A percentile compares a stretch with the other conserved stretches of the same genome.
These are phyloP conservation scores for Malus hybrid DNA, from an alignment of 331 rosid genomes.

Conservation along the genomic window DNA sequence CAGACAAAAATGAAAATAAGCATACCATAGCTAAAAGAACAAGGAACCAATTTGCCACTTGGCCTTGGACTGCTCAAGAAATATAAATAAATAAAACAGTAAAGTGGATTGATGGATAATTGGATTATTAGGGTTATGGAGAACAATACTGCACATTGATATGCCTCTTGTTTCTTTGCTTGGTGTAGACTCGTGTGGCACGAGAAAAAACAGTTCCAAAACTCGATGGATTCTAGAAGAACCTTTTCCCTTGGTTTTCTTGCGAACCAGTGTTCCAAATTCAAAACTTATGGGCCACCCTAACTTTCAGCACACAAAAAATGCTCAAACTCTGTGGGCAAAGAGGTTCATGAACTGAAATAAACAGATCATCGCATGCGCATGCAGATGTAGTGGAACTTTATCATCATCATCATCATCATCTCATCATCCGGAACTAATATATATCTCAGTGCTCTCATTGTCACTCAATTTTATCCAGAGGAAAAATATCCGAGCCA, in stretches of 20 bases:
- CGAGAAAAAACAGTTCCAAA: neutral
- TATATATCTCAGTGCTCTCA: neutral
- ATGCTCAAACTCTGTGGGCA: conserved; percentile 3
- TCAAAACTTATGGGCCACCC: conserved; percentile 4
- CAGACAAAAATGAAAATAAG: no score
- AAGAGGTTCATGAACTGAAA: neutral
- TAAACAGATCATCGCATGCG: neutral
- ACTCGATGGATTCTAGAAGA: neutral
- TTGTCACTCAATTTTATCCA: neutral
- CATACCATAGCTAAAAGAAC: no score
- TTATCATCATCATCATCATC: neutral
- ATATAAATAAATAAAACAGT: no score
- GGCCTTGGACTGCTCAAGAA: no score
- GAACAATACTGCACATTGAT: neutral
- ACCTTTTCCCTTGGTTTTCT: neutral
- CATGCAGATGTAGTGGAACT: neutral
- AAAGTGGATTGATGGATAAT: neutral
- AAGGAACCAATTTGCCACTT: no score
- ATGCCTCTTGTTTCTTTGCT: neutral
- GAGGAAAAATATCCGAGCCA: neutral
- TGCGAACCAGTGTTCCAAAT: neutral
- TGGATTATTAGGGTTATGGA: neutral
- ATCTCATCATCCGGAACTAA: neutral
- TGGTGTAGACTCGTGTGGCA: no score
- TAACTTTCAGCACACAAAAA: neutral